phyloP scores from a whole-genome alignment of 2,329 filamentous ascomycete species.

The Chaetoscypha palmicola region DNA sequence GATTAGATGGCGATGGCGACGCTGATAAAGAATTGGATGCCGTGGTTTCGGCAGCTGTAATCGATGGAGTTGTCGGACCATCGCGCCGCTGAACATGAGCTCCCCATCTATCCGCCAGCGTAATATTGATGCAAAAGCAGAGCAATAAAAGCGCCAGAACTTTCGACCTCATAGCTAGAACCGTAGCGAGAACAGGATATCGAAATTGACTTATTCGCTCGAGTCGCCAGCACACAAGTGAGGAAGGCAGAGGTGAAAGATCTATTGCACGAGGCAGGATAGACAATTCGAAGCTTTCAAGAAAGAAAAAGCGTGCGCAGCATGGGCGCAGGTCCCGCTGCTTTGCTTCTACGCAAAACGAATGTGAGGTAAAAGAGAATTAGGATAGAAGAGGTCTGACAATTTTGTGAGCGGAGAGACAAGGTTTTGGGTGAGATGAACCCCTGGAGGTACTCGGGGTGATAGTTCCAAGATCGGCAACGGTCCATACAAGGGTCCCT shows the following conservation, averaged over 20 bases:
- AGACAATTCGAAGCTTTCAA: no score
- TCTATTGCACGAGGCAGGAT: no score
- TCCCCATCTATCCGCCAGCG: constrained; percentile 17
- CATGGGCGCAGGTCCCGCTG: constrained; percentile 21
- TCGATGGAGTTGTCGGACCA: constrained; percentile 21
- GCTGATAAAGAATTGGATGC: constrained; percentile 3
- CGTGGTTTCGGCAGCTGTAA: constrained; percentile 11
- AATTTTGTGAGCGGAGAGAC: constrained; percentile 11
- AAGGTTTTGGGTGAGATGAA: constrained; percentile 13
- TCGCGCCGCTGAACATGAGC: constrained; percentile 22
- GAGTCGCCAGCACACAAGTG: no score
- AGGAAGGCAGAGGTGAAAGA: no score
- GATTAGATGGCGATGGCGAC: constrained; percentile 9
- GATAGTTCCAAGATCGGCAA: constrained; percentile 7
- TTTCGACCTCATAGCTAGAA: constrained; percentile 17
- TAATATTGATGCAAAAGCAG: constrained; percentile 21
- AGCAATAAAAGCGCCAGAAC: constrained; percentile 18
- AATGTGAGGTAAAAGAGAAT: constrained; percentile 9
- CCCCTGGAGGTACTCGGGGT: constrained; percentile 4
- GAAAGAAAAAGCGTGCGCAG: constrained; percentile 16
- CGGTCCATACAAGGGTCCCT: constrained; percentile 4
- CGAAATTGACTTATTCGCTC: no score
- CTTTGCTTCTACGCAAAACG: constrained; percentile 12
- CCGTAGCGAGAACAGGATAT: constrained; percentile 13
- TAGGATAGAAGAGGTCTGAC: constrained; percentile 8